Evolutionary conservation across 176 grass and related monocot genomes (phyloP), one percentile per base, ranked within the genome.

Genomic region (Triticum urartu): DNA sequence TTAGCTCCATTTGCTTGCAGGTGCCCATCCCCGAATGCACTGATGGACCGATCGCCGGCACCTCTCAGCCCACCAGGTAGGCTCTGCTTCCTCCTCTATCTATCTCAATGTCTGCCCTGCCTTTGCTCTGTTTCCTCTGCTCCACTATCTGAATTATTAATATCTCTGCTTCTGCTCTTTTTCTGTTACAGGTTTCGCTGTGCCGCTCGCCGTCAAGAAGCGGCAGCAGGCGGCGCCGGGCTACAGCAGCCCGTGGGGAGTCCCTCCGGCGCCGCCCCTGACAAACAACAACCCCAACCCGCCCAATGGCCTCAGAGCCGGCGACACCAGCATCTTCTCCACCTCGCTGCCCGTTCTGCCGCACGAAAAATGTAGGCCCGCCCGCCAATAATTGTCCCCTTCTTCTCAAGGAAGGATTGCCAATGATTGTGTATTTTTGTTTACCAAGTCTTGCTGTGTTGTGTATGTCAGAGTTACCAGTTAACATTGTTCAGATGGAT

Each of bases 311-410:
- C 86, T 90, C 3, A 18, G 5, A 6, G 15, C 1, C 6, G 50
- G 5, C 5, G 92, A 94, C 73, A 47, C 92, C 62, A 90, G 87
- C 77, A 91, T 99, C 74, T 99, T 99, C 86, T 97, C 97, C 42
- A 93, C 85, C 81, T 99, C 97, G 6, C 74, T 99, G 39, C 97
- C 97, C 0, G 90, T 94, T 32, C 90, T 99, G 52, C 86, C 83
- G 48, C 94, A 93, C 71, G 90, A 90, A 3, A 93, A 92, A 89
- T 78, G 97, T 98, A 88, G 39, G 72, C 20, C 3, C 48, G 72
- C 21, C 2, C 48, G 67, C 21, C 5, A 9, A 59, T 21, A 0
- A n/a, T 59, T 30, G 74, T 11, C 3, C 3, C 42, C 77, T 13
- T 52, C 65, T 45, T 36, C 25, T 25, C 21, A 36, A 32, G 2